phyloP scores from a whole-genome alignment of 108 stramenopile genomes.

The Cyclotella baltica region DNA sequence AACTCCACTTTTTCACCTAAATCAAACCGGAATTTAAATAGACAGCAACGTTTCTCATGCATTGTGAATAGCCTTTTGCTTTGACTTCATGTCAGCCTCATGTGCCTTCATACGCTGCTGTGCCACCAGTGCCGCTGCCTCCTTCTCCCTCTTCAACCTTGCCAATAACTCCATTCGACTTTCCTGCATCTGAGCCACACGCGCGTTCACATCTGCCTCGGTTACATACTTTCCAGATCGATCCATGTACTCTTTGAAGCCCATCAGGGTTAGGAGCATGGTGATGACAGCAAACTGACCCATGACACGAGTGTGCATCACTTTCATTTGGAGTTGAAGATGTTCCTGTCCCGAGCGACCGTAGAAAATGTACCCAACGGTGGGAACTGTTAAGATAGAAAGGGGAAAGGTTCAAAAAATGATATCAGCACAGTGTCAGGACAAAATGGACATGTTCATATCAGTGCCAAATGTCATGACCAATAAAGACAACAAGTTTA shows the following conservation, averaged over 20 bases:
- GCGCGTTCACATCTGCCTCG: conserved; percentile 65
- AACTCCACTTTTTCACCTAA: too few relatives aligned
- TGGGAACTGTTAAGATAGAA: conserved; percentile 52
- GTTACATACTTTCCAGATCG: conserved; percentile 75
- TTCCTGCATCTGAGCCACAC: conserved; percentile 76
- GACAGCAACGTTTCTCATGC: not conserved
- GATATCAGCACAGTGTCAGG: not conserved
- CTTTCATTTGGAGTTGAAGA: conserved; percentile 65
- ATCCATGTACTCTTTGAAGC: conserved; percentile 88
- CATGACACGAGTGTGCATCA: conserved; percentile 89
- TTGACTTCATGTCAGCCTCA: conserved; percentile 39
- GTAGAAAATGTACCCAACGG: conserved; percentile 76
- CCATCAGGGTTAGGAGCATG: conserved; percentile 79
- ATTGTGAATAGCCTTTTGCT: conserved; percentile 13
- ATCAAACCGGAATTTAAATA: too few relatives aligned
- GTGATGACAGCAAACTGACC: conserved; percentile 84
- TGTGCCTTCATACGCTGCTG: conserved; percentile 48
- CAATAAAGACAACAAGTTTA: too few relatives aligned
- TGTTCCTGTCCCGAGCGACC: conserved; percentile 74
- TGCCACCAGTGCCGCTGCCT: conserved; percentile 33
- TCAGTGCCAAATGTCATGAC: too few relatives aligned
- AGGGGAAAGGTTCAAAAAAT: not conserved
- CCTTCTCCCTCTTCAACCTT: conserved; percentile 58
- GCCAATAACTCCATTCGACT: conserved; percentile 61
- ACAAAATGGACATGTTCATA: too few relatives aligned